Base-by-base conservation (phyloP, 352 stramenopile genomes). In the Globisporangium rhizosaccharum region DNA sequence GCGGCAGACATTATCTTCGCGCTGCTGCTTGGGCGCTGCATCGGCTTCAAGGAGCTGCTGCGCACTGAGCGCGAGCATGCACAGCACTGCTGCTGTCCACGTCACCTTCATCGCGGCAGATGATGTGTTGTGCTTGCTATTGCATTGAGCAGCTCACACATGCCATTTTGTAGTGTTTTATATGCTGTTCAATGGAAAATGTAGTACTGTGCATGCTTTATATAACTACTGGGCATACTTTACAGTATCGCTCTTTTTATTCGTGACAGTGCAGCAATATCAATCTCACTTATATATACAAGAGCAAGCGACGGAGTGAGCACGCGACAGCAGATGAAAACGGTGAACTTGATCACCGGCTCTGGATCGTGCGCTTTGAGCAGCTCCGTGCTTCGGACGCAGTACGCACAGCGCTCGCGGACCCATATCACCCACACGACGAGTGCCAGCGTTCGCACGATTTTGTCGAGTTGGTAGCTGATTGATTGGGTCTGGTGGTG, bases 1-100 rank as follows among this genome's bases (percentile, higher is more conserved):
- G 53, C 78, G 79, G 25, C 82, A 92, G 17, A 67, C 72, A 50
- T 67, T 67, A 23, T 67, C 71, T 23, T 81, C 73, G 37, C 15
- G 59, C 47, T 42, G 36, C 60, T 37, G 39, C 58, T 70, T 72
- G 2, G 56, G 61, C 39, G 62, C 70, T 10, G 67, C 70, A 7
- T 18, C 56, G 30, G 51, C 56, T 2, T 39, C 23, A n/a, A 39
- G 33, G 33, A 51, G 47, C 51, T 50, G 51, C 36, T 63, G 56
- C 57, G 44, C 47, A 48, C 72, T 68, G 37, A 66, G 61, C 33
- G 65, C 68, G n/a, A 67, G 53, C 51, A 60, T 61, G 23, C 61
- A 51, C 12, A 67, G 55, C 55, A 58, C 36, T n/a, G 28, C 44
- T n/a, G 26, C 44, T 51, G 48, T 48, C 65, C 59, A 57, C 33